Base-by-base conservation (phyloP, 2,329 filamentous ascomycete species). In the Arthrobotrys iridis region DNA sequence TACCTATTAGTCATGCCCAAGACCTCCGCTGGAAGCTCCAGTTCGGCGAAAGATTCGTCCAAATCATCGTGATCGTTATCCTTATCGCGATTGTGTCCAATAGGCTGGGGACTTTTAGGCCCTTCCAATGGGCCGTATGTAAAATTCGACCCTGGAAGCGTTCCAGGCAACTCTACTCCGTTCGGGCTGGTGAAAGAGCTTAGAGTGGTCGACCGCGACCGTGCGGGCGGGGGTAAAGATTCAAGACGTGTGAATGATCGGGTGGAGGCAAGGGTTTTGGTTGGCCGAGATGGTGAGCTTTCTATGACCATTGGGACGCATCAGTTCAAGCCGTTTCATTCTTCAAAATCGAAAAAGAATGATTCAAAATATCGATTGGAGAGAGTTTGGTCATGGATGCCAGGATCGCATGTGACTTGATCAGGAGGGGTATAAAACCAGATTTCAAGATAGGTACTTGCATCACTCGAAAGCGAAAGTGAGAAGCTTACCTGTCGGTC, bases 21-120 rank as follows among this genome's bases (percentile, higher is more conserved):
- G 72, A 99, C 88, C 85, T 99, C 95, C 80, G 97, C 95, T 11
- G 95, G 95, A 43, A 99, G 88, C 80, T 97, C 91, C 79, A 96
- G 92, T 77, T 95, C 90, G 68, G 92, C 62, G 6, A 24, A 11
- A 10, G 22, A 0, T 40, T 60, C 41, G 66, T 77, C 35, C 59
- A 73, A 4, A 77, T 52, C 26, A 48, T 59, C 50, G 35, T 68
- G n/a, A 59, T 20, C 4, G 59, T 62, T 18, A n/a, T 55, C n/a
- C 57, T 40, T 22, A 62, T 59, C 18, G 33, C 41, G 4, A 48
- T 40, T 46, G 20, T 30, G 18, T 43, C 15, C 43, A 43, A 11
- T 50, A n/a, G 4, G 22, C 6, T 37, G 37, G 4, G 26, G 13
- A 8, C 11, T 43, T 46, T 75, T 63, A 7, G 65, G 64, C 10